These are phyloP conservation scores for Carpinus fangiana DNA, from an alignment of 306 rosid genomes.

Conservation along the genomic window DNA sequence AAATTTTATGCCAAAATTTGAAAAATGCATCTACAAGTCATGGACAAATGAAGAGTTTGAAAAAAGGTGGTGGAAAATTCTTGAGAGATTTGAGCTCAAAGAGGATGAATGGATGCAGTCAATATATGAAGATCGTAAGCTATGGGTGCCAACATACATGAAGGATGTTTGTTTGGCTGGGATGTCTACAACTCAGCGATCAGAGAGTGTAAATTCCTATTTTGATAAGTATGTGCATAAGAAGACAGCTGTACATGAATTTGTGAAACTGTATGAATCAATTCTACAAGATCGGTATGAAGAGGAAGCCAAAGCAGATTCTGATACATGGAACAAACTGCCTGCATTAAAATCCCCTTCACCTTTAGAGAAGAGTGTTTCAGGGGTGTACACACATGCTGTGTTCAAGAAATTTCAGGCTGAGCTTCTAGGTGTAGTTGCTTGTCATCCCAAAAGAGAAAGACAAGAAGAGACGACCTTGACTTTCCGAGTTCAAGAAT, in stretches of 20 bases:
- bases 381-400: slow-evolving; percentile 77
- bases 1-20: slow-evolving; percentile 79
- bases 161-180: slow-evolving; percentile 80
- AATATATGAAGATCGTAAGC: slow-evolving; percentile 73
- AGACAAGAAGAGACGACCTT: slow-evolving; percentile 60
- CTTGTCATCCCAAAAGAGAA: slow-evolving; percentile 85
- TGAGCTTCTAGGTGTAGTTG: slow-evolving; percentile 93
- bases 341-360: slow-evolving; percentile 86
- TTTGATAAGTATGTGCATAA: slow-evolving; percentile 90
- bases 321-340: slow-evolving; percentile 84
- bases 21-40: slow-evolving; percentile 83
- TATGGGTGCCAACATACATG: slow-evolving; percentile 88
- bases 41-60: slow-evolving; percentile 84
- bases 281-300: slow-evolving; percentile 95
- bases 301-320: slow-evolving; percentile 99
- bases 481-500: slow-evolving; percentile 75
- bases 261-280: slow-evolving; percentile 76
- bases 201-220: slow-evolving; percentile 91
- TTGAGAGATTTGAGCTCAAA: slow-evolving; percentile 74
- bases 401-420: slow-evolving; percentile 91
- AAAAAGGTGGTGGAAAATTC: slow-evolving; percentile 79
- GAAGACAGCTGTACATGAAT: slow-evolving; percentile 88
- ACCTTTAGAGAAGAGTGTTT: slow-evolving; percentile 88
- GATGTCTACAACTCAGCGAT: slow-evolving; percentile 79
- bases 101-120: slow-evolving; percentile 78